A percentile compares a stretch with the other conserved stretches of the same genome.
Evolutionary conservation across 2,329 filamentous ascomycete species (phyloP).

Genomic region (Zelopaecilomyces penicillatus): DNA sequence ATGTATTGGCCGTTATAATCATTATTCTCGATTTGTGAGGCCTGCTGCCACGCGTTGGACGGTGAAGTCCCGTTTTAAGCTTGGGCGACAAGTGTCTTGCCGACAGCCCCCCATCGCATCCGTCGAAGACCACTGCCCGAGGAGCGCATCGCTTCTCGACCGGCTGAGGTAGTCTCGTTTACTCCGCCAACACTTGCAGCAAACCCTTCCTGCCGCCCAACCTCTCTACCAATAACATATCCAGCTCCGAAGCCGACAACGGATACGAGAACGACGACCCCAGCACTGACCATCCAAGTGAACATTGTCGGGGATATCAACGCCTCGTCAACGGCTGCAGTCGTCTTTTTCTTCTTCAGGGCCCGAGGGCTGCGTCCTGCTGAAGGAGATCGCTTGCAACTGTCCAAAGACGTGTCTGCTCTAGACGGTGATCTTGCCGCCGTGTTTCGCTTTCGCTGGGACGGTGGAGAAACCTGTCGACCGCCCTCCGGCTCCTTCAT

Average conservation of each 20-base stretch:
- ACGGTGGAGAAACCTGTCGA: conserved; percentile 11
- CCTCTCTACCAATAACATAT: conserved; percentile 59
- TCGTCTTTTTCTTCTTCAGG: conserved; percentile 50
- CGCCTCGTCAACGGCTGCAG: conserved; percentile 26
- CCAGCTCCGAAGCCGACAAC: conserved; percentile 63
- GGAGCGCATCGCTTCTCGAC: conserved; percentile 44
- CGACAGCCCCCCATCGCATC: conserved; percentile 47
- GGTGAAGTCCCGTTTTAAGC: conserved; percentile 8
- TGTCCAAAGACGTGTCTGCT: conserved; percentile 27
- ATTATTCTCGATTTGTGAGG: neutral
- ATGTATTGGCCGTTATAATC: too few relatives aligned
- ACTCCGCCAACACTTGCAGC: conserved; percentile 32
- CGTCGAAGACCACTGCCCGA: conserved; percentile 43
- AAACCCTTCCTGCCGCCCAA: conserved; percentile 52
- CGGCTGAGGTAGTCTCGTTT: conserved; percentile 41
- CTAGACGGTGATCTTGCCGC: conserved; percentile 21
- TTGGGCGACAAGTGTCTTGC: conserved; percentile 41
- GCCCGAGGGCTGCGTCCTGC: conserved; percentile 34
- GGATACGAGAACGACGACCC: conserved; percentile 58
- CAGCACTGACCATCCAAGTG: conserved; percentile 58
- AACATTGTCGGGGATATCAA: conserved; percentile 51
- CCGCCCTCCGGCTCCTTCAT: conserved; percentile 27
- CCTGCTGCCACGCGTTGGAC: too few relatives aligned
- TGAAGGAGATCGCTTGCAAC: conserved; percentile 41
- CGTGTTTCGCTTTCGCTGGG: conserved; percentile 20